Conservation (phyloP, 176 grass and related monocot species). For the Poa annua region DNA sequence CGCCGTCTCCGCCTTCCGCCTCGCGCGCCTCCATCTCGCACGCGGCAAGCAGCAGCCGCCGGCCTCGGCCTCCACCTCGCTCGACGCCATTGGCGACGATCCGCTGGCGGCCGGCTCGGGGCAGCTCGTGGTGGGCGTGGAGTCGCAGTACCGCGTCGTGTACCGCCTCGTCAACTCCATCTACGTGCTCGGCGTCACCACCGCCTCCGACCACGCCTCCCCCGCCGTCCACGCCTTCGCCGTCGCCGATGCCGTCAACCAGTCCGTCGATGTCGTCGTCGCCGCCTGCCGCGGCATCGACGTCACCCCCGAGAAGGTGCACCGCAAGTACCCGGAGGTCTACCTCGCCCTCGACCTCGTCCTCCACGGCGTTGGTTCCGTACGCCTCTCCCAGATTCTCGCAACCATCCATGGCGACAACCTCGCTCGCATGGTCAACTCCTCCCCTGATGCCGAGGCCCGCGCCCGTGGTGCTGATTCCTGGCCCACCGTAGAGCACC, state of each 20-base stretch:
- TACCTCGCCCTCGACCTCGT: constrained; percentile 97
- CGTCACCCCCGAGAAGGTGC: constrained; percentile 89
- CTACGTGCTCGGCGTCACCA: constrained; percentile 94
- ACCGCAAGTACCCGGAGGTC: constrained; percentile 95
- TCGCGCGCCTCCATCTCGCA: constrained; percentile 76
- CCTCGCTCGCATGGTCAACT: constrained; percentile 93
- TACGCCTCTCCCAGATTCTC: constrained; percentile 86
- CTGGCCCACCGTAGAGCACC: constrained; percentile 68
- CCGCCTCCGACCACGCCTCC: constrained; percentile 72
- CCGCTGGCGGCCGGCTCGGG: constrained; percentile 81
- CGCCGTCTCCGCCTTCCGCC: constrained; percentile 90
- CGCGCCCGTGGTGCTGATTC: constrained; percentile 78
- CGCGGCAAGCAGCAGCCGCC: constrained; percentile 43
- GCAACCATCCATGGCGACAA: constrained; percentile 96
- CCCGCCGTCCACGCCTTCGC: constrained; percentile 84
- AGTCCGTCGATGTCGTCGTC: constrained; percentile 84
- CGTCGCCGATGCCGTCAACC: constrained; percentile 95
- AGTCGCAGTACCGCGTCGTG: constrained; percentile 95
- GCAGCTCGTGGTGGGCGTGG: constrained; percentile 92
- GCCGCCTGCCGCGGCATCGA: constrained; percentile 92
- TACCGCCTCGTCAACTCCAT: constrained; percentile 98
- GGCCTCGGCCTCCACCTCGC: constrained; percentile 24
- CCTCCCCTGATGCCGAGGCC: constrained; percentile 78
- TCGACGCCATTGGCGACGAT: constrained; percentile 82
- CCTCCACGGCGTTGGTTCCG: constrained; percentile 83